Percentiles rank a stretch among this genome's conserved stretches.
Conservation (phyloP, 495 filamentous ascomycete species). For the Annulohypoxylon bovei region DNA sequence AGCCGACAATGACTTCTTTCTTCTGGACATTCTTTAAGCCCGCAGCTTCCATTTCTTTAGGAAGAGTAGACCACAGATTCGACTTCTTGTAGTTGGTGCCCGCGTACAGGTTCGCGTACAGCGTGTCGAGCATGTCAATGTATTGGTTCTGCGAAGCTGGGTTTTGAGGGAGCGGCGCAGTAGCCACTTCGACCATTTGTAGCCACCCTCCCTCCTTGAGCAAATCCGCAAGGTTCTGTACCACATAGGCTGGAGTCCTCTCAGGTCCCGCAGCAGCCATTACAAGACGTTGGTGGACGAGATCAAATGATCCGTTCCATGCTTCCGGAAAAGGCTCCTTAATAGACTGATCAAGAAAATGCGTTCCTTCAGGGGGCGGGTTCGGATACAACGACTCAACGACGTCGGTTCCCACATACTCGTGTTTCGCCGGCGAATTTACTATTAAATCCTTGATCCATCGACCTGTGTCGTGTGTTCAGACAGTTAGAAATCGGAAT, state of each 20-base stretch:
- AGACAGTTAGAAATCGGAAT: neutral
- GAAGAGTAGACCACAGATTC: neutral
- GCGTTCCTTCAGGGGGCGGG: neutral
- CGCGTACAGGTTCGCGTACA: neutral
- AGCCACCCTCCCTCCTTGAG: constrained; percentile 2
- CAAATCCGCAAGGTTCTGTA: neutral
- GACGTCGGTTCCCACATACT: neutral
- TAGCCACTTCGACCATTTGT: neutral
- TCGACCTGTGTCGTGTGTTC: neutral
- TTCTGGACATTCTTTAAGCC: neutral
- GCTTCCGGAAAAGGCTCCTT: neutral
- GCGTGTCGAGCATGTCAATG: neutral
- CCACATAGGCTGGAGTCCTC: neutral
- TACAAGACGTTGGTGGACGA: neutral
- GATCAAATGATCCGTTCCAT: neutral
- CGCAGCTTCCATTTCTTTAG: neutral
- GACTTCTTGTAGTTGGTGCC: neutral
- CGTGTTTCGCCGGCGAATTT: neutral
- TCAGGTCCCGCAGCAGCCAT: neutral
- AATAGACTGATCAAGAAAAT: neutral
- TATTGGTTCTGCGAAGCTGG: neutral
- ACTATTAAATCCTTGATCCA: neutral
- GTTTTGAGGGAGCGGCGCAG: neutral
- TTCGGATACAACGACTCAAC: neutral
- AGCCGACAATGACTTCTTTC: neutral